Base-by-base conservation (phyloP, 2,329 filamentous ascomycete species). In the Aureobasidium sp. region DNA sequence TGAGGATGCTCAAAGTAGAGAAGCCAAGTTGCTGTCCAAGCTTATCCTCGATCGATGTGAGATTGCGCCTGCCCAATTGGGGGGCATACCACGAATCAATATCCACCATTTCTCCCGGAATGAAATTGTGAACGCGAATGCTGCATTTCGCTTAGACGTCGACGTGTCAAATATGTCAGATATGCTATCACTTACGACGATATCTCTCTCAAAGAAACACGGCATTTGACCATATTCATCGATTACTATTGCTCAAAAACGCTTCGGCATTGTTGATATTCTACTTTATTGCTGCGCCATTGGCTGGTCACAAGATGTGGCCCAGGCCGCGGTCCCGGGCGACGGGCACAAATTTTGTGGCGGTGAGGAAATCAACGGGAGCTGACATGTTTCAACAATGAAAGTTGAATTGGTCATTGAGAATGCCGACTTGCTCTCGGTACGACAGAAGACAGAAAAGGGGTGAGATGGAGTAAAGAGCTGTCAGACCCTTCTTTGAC, bases 381-480 rank as follows among this genome's bases (percentile, higher is more conserved):
- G 52, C 51, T 56, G 52, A 56, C 52, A 56, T 56, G 39, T 44
- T 44, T 44, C 52, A 37, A 56, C 20, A 22, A 53, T 29, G 12
- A 41, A 41, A n/a, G 39, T 36, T 2, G 27, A 12, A 44, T 44
- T 56, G 39, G 37, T 45, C 52, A 56, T 44, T 34, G 27, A n/a
- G 8, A 42, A 27, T 7, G 20, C 37, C 25, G 17, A 53, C 8
- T 39, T 37, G n/a, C 12, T 31, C 25, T 34, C 39, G 39, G 52
- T 25, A 34, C 39, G 37, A 56, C 11, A 34, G 27, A 11, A 39
- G 15, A 56, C 27, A n/a, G n/a, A 44, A 31, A 37, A 37, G 39
- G 39, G 37, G 36, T 34, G 27, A 41, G 15, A 42, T 55, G 52
- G 41, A 31, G 52, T 36, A 17, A 31, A 34, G 51, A 52, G 12